phyloP scores from a whole-genome alignment of 1,284 basidiomycete genomes.

The Pisolithus thermaeus region DNA sequence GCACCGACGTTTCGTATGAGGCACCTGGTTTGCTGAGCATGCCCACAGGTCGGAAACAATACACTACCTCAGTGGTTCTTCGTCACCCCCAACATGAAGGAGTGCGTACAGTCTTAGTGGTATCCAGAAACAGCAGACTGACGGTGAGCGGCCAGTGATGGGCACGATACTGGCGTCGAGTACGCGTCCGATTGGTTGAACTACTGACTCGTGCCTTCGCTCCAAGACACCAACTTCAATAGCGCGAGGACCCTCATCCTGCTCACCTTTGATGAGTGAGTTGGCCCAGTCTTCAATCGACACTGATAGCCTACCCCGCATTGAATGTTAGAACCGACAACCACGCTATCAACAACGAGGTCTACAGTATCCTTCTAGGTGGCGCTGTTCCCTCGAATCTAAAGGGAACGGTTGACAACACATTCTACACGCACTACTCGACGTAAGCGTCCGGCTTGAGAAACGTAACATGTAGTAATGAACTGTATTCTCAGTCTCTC shows the following conservation, averaged over 20 bases:
- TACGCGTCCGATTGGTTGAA: constrained; percentile 45
- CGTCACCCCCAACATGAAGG: constrained; percentile 55
- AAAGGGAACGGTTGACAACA: constrained; percentile 44
- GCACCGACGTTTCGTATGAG: background rate
- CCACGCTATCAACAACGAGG: constrained; percentile 40
- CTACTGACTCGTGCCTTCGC: constrained; percentile 52
- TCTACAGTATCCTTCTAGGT: constrained; percentile 49
- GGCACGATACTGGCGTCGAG: constrained; percentile 53
- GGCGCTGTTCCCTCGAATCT: constrained; percentile 41
- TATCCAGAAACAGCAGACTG: background rate
- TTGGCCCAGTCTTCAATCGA: background rate
- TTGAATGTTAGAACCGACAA: constrained; percentile 42
- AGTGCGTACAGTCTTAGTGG: constrained; percentile 15
- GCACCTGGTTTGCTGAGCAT: background rate
- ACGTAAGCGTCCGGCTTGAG: constrained; percentile 15
- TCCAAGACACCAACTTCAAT: constrained; percentile 44
- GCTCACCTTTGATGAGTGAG: constrained; percentile 46
- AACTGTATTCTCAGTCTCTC: constrained; percentile 32
- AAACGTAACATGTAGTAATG: background rate
- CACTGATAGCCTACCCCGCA: background rate
- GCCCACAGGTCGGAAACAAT: constrained; percentile 29
- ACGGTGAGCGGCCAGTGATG: constrained; percentile 17
- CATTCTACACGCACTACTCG: constrained; percentile 66
- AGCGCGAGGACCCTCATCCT: constrained; percentile 47
- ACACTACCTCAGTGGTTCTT: constrained; percentile 58